Conservation (phyloP, 768 basidiomycete genomes). For the Mycena rebaudengoi region DNA sequence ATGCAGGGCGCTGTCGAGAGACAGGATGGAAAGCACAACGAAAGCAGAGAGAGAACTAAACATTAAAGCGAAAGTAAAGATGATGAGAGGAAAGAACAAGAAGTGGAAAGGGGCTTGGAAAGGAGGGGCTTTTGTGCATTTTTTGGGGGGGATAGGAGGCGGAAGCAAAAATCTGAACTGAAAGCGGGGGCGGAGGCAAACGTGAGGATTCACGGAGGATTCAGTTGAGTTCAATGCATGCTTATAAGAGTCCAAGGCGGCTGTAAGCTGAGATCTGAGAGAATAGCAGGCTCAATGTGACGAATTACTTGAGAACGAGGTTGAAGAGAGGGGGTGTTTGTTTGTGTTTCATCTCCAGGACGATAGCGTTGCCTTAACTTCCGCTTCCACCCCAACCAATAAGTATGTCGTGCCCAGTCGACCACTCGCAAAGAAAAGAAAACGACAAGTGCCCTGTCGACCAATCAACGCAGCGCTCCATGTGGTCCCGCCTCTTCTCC, state of each 20-base stretch:
- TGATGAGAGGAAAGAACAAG: no score
- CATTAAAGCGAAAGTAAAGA: no score
- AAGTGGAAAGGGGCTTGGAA: no score
- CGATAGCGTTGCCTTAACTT: not conserved
- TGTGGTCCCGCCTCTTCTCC: conserved; percentile 53
- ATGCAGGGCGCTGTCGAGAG: no score
- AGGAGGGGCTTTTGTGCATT: no score
- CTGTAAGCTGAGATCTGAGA: not conserved
- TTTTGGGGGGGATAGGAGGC: no score
- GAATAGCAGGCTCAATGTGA: not conserved
- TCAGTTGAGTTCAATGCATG: not conserved
- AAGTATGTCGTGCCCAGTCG: conserved; percentile 26
- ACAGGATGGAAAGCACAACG: no score
- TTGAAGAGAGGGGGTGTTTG: not conserved
- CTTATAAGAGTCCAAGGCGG: not conserved
- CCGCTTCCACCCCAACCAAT: no score
- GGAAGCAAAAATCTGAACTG: no score
- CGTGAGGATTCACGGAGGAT: not conserved
- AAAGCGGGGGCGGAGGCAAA: not conserved
- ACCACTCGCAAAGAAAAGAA: conserved; percentile 17
- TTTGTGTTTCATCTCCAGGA: not conserved
- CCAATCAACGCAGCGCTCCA: conserved; percentile 41
- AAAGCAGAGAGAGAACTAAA: no score
- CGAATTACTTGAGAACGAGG: not conserved
- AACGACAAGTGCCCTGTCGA: conserved; percentile 48